phyloP scores from a whole-genome alignment of 169 alveolate genomes.

The Cryptosporidium meleagridis region DNA sequence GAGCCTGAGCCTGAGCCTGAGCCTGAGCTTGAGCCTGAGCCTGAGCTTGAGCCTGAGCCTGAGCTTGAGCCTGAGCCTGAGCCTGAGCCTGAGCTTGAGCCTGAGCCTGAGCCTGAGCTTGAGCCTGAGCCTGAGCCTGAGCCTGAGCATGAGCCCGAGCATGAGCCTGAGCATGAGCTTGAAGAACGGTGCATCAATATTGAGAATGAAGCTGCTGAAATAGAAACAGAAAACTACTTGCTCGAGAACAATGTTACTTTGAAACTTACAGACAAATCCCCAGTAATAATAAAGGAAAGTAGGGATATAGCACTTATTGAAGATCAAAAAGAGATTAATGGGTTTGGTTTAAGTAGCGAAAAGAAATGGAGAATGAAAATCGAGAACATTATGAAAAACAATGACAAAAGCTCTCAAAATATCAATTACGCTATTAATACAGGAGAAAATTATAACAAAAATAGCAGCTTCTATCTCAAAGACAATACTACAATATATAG shows the following conservation, averaged over 20 bases:
- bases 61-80: neutral
- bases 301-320: neutral
- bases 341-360: neutral
- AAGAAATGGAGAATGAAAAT: slow-evolving; percentile 42
- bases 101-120: neutral
- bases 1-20: neutral
- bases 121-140: neutral
- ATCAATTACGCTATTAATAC: neutral
- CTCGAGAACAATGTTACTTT: neutral
- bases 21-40: neutral
- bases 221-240: neutral
- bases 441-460: neutral
- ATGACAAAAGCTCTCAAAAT: neutral
- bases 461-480: neutral
- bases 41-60: neutral
- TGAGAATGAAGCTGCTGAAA: neutral
- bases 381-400: slow-evolving; percentile 3
- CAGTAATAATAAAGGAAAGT: neutral
- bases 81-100: neutral
- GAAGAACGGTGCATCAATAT: neutral
- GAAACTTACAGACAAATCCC: neutral
- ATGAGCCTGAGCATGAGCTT: neutral
- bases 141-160: neutral
- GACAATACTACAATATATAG: neutral
- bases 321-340: neutral